These are phyloP conservation scores for Limnanthes douglasii DNA, from an alignment of 345 rosid genomes.

Conservation along the genomic window DNA sequence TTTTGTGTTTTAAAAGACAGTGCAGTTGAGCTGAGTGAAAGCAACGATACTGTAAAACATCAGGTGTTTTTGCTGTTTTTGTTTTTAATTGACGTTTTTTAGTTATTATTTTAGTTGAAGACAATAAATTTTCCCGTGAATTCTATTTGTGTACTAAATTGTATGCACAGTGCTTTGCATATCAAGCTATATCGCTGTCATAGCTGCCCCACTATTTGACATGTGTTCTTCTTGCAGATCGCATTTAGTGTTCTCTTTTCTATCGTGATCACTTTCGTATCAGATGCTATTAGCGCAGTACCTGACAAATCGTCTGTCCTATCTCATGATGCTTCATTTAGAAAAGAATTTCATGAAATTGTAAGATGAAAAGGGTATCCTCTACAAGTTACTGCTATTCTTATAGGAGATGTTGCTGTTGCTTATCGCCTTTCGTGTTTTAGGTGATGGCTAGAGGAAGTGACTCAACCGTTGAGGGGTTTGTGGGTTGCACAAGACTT, in stretches of 20 bases:
- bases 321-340: constrained; percentile 63
- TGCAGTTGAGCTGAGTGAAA: constrained; percentile 43
- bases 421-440: constrained; percentile 16
- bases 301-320: constrained; percentile 71
- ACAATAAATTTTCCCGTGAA: neutral
- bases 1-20: constrained; percentile 54
- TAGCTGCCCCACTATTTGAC: too few relatives aligned
- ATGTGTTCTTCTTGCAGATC: constrained; percentile 40
- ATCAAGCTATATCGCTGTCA: too few relatives aligned
- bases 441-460: constrained; percentile 64
- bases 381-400: constrained; percentile 6
- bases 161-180: too few relatives aligned
- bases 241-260: constrained; percentile 66
- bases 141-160: too few relatives aligned
- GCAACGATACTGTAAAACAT: constrained; percentile 34
- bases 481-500: constrained; percentile 66
- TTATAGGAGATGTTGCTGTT: constrained; percentile 16
- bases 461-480: constrained; percentile 48
- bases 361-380: constrained; percentile 32
- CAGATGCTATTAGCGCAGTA: constrained; percentile 76
- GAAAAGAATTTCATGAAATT: constrained; percentile 75
- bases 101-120: neutral
- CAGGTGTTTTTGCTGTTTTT: constrained; percentile 39
- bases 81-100: neutral
- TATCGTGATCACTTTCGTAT: constrained; percentile 65